phyloP scores from a whole-genome alignment of 2,329 filamentous ascomycete genomes.

The Ceratocystis cubensis region DNA sequence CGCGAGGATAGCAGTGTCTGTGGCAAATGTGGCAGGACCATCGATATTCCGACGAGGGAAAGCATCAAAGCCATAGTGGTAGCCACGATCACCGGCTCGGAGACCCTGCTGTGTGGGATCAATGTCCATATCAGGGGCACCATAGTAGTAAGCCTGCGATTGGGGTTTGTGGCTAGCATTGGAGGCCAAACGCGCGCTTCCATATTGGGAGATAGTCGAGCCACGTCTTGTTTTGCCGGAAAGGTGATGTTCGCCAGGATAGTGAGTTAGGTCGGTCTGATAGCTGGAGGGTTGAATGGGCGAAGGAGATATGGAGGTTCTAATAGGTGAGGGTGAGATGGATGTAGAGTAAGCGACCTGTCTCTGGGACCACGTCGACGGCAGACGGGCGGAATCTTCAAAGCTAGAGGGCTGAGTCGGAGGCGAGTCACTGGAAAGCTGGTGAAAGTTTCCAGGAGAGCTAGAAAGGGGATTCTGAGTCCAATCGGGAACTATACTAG shows the following conservation, averaged over 20 bases:
- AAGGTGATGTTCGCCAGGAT: constrained; percentile 24
- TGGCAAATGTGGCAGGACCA: constrained; percentile 30
- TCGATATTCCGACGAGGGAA: constrained; percentile 35
- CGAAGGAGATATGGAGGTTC: constrained; percentile 26
- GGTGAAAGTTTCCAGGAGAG: constrained; percentile 41
- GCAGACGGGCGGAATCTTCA: constrained; percentile 29
- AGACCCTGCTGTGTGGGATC: constrained; percentile 47
- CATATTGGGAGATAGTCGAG: constrained; percentile 32
- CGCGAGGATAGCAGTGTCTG: constrained; percentile 57
- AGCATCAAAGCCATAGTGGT: constrained; percentile 70
- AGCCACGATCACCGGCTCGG: constrained; percentile 55
- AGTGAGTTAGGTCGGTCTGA: constrained; percentile 34
- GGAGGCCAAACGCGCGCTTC: constrained; percentile 40
- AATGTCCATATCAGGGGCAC: constrained; percentile 60
- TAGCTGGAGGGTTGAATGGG: constrained; percentile 38
- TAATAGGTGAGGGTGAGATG: neutral
- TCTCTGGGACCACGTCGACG: neutral
- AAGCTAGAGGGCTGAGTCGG: constrained; percentile 42
- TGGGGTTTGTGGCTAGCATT: constrained; percentile 54
- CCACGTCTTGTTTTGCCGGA: neutral
- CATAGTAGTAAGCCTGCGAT: constrained; percentile 65
- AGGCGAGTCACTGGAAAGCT: constrained; percentile 39
- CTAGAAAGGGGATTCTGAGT: constrained; percentile 33
- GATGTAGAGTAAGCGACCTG: neutral
- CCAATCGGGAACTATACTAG: constrained; percentile 35